A percentile compares a stretch with the other conserved stretches of the same genome.
These are phyloP conservation scores for Diospyros kaki DNA, from an alignment of 148 eudicot species.

Conservation along the genomic window DNA sequence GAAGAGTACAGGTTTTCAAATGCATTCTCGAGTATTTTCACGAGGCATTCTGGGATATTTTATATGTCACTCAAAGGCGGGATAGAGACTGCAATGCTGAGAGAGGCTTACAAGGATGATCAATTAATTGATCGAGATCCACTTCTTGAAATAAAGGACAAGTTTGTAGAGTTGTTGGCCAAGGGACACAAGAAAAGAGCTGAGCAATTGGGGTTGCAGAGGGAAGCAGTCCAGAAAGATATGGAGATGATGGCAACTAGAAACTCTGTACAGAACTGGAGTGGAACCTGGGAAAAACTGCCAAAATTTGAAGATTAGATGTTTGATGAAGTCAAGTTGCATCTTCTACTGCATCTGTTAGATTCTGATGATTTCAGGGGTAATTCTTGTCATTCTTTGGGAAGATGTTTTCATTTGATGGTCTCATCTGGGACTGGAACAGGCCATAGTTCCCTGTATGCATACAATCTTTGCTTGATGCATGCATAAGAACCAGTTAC, in stretches of 20 bases:
- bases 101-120: constrained; percentile 77
- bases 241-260: constrained; percentile 35
- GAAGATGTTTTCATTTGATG: too few species aligned
- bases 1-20: constrained; percentile 84
- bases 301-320: constrained; percentile 10
- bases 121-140: constrained; percentile 77
- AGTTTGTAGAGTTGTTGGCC: constrained; percentile 71
- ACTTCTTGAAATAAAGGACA: constrained; percentile 61
- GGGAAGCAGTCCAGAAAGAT: constrained; percentile 44
- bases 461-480: too few species aligned
- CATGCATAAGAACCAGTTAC: too few species aligned
- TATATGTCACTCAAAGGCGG: constrained; percentile 88
- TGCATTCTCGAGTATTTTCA: constrained; percentile 68
- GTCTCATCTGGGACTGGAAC: too few species aligned
- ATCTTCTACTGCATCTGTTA: not conserved
- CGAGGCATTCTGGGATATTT: constrained; percentile 87
- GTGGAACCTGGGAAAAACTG: constrained; percentile 15
- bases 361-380: too few species aligned
- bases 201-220: constrained; percentile 41
- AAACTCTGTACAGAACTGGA: constrained; percentile 15
- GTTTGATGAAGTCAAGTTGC: not conserved
- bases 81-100: constrained; percentile 76
- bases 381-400: too few species aligned
- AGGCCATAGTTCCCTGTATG: too few species aligned
- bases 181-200: constrained; percentile 59